Conservation (phyloP, 139 green algal species). For the Picochlorum sp. region DNA sequence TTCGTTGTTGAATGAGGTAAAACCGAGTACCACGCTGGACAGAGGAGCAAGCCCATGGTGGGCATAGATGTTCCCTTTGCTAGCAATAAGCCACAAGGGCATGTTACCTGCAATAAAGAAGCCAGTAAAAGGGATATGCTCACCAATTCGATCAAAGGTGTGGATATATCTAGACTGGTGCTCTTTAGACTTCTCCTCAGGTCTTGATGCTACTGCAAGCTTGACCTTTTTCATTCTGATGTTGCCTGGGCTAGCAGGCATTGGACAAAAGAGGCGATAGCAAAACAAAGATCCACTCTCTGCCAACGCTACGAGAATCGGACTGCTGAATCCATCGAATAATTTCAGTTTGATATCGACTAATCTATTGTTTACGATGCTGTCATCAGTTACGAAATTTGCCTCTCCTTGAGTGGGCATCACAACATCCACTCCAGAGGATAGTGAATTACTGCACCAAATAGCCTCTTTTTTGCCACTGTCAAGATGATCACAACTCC, state of each 20-base stretch:
- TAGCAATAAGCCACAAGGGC: constrained; percentile 65
- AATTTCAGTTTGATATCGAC: neutral
- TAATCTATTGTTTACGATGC: neutral
- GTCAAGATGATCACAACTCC: neutral
- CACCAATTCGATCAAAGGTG: constrained; percentile 40
- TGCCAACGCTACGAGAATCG: no score
- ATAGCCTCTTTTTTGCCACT: neutral
- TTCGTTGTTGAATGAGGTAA: constrained; percentile 84
- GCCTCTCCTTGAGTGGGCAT: neutral
- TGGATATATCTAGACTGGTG: constrained; percentile 6
- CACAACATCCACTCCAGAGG: neutral
- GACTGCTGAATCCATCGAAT: no score
- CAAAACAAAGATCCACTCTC: no score
- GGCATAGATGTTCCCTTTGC: constrained; percentile 41
- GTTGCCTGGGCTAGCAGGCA: no score
- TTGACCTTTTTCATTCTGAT: no score
- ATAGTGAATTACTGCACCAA: neutral
- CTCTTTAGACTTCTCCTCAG: neutral
- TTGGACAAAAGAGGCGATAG: no score
- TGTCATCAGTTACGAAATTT: neutral
- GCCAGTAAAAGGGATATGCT: constrained; percentile 19
- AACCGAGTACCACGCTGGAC: constrained; percentile 28
- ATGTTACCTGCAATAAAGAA: constrained; percentile 36
- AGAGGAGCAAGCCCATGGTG: constrained; percentile 42
- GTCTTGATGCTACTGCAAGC: no score